A percentile compares a stretch with the other conserved stretches of the same genome.
These are phyloP conservation scores for Aspergillus pseudoviridinutans DNA, from an alignment of 2,329 filamentous ascomycete genomes.

Conservation along the genomic window DNA sequence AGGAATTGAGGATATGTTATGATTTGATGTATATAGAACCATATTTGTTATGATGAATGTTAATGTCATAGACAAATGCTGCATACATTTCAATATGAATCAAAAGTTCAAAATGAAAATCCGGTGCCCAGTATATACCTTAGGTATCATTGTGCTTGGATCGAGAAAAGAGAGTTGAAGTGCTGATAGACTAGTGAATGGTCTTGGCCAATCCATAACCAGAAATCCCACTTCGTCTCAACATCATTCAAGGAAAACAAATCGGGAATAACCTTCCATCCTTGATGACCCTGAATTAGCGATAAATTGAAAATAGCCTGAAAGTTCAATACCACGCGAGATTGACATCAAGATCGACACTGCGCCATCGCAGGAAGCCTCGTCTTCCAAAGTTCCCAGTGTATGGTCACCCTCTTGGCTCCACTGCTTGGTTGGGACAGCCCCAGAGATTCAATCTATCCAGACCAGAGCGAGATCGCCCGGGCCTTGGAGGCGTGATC, in stretches of 20 bases:
- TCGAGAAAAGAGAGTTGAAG: neutral
- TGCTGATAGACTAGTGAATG: neutral
- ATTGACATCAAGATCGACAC: neutral
- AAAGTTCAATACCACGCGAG: neutral
- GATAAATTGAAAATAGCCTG: too few species aligned
- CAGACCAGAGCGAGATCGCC: neutral
- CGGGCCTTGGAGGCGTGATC: neutral
- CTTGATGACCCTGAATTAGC: too few species aligned
- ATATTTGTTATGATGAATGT: neutral
- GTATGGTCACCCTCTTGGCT: neutral
- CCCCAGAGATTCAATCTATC: neutral
- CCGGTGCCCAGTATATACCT: too few species aligned
- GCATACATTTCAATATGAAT: neutral
- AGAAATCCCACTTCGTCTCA: too few species aligned
- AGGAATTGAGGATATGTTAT: constrained; percentile 2
- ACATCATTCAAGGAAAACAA: too few species aligned
- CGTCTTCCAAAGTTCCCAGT: neutral
- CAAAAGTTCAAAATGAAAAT: neutral
- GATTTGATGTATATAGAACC: constrained; percentile 7
- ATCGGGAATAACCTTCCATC: too few species aligned
- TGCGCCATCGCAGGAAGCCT: constrained; percentile 8
- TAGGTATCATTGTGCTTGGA: too few species aligned
- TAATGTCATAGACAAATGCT: neutral
- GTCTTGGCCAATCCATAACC: too few species aligned
- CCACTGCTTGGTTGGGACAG: neutral